Evolutionary conservation across 2,329 filamentous ascomycete species (phyloP), one percentile per base, ranked within the genome.

Genomic region (Cyphellophora europaea): DNA sequence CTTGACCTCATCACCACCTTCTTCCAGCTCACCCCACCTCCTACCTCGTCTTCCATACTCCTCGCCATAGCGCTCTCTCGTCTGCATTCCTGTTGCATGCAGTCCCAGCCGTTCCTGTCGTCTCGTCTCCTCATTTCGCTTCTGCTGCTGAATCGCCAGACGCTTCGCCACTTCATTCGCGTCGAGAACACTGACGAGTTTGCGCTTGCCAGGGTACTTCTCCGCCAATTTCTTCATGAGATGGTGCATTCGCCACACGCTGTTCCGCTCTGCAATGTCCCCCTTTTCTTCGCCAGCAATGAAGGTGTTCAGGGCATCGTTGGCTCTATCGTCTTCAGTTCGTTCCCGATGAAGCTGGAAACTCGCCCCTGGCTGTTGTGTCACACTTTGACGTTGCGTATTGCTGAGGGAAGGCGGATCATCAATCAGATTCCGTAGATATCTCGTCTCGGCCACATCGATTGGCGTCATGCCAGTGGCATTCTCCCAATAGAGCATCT

Each of bases 401-500:
- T 16, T 17, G 8, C 5, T 21, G 2, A 45, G 16, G 2, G 33
- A 17, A 3, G 44, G 39, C 16, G 29, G 30, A 32, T 51, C 28
- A 11, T 37, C 13, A 50, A 53, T 19, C 44, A 41, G 12, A 44
- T 38, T 4, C 19, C 48, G 19, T 50, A 61, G 40, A 3, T 50
- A 67, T 2, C 57, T 54, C 34, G 82, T 77, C 33, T 72, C 62
- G 0, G 78, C 74, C 32, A 83, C 58, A 48, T 91, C 83, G 17
- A 70, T 66, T 0, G 84, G 79, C 0, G 83, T 91, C 11, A 73
- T 69, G 2, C 85, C 85, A 0, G 82, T 82, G 0, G 82, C 74
- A 46, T 88, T 88, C 53, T 91, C 85, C 14, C 77, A 72, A 46
- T 73, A 69, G 0, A 86, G 59, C 2, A 87, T 63, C 16, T 66